phyloP scores from a whole-genome alignment of 495 filamentous ascomycete species.

The Talaromyces nanjingensis region DNA sequence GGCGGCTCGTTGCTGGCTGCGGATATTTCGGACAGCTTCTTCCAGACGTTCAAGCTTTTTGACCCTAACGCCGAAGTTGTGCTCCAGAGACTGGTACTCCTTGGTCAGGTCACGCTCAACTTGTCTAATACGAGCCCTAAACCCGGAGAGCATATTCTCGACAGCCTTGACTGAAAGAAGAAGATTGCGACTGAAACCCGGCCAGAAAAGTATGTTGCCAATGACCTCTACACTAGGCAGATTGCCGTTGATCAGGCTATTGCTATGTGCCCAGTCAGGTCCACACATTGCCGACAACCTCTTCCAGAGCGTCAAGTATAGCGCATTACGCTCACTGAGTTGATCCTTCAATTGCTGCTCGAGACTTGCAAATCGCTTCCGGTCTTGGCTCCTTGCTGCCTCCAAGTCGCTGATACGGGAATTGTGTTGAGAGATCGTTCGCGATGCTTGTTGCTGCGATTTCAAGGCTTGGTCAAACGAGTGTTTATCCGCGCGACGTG shows the following conservation, averaged over 20 bases:
- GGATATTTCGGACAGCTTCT: conserved; percentile 51
- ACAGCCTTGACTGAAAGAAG: conserved; percentile 80
- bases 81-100: conserved; percentile 83
- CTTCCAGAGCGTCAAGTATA: conserved; percentile 82
- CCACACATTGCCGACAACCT: conserved; percentile 81
- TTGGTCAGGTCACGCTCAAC: conserved; percentile 84
- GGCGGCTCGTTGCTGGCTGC: conserved; percentile 31
- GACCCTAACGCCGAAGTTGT: conserved; percentile 65
- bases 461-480: conserved; percentile 83
- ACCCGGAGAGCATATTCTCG: conserved; percentile 71
- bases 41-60: conserved; percentile 88
- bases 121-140: conserved; percentile 70
- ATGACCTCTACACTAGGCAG: conserved; percentile 76
- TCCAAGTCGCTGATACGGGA: conserved; percentile 80
- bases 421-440: conserved; percentile 77
- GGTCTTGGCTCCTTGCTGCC: conserved; percentile 60
- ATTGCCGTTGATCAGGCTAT: conserved; percentile 82
- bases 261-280: conserved; percentile 83
- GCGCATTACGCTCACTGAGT: conserved; percentile 78
- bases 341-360: conserved; percentile 80
- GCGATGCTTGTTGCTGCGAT: conserved; percentile 73
- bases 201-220: conserved; percentile 61
- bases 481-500: conserved; percentile 73
- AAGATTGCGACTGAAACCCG: conserved; percentile 83
- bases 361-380: conserved; percentile 61